These are phyloP conservation scores for Podaxis sp. DNA, from an alignment of 768 basidiomycete species.

Conservation along the genomic window DNA sequence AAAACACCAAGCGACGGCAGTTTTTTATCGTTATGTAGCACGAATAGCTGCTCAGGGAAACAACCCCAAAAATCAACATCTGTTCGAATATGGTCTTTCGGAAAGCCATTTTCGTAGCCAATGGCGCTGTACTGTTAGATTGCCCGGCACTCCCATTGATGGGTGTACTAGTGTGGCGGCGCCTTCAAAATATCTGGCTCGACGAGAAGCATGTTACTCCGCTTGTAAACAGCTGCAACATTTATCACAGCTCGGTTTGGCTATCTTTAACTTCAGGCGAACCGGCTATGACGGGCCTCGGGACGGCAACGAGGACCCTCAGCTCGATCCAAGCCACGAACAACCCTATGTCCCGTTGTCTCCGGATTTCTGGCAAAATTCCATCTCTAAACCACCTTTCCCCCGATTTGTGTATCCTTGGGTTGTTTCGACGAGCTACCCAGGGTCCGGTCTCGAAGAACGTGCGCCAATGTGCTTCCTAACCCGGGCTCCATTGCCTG, in stretches of 20 bases:
- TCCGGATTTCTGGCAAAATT: slow-evolving; percentile 8
- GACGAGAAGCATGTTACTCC: slow-evolving; percentile 54
- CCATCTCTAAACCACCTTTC: not conserved
- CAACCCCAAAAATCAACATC: slow-evolving; percentile 17
- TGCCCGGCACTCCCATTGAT: slow-evolving; percentile 38
- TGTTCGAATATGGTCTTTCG: slow-evolving; percentile 36
- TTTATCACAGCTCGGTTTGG: slow-evolving; percentile 46
- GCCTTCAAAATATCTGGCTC: slow-evolving; percentile 44
- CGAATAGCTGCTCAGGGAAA: slow-evolving; percentile 11
- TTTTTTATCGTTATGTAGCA: slow-evolving; percentile 51
- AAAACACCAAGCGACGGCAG: slow-evolving; percentile 50
- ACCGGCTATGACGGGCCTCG: slow-evolving; percentile 15
- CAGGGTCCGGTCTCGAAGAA: not conserved
- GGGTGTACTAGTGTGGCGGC: slow-evolving; percentile 41
- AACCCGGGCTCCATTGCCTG: slow-evolving; percentile 63
- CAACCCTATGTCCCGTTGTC: slow-evolving; percentile 17
- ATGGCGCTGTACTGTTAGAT: slow-evolving; percentile 45
- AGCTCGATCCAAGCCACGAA: slow-evolving; percentile 52
- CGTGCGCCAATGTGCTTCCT: slow-evolving; percentile 55
- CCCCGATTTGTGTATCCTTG: slow-evolving; percentile 6
- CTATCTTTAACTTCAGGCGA: not conserved
- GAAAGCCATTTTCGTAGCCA: slow-evolving; percentile 17
- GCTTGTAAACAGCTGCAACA: slow-evolving; percentile 48
- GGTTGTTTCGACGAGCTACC: not conserved
- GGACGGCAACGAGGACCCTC: not conserved